Conservation (phyloP, 2,329 filamentous ascomycete genomes). For the Aspergillus jensenii region DNA sequence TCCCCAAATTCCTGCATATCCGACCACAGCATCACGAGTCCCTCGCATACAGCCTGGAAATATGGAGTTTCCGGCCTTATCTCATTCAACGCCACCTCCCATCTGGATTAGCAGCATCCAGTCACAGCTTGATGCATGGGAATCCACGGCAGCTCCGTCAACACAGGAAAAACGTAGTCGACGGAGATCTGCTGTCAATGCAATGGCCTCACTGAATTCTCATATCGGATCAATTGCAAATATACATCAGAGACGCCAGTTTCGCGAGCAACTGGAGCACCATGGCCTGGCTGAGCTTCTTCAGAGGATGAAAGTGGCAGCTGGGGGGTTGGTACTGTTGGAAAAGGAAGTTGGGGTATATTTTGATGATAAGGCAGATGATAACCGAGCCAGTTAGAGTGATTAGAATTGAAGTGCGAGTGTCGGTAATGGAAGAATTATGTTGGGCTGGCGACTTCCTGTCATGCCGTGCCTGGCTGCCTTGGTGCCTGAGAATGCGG, state of each 20-base stretch:
- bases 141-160: background rate
- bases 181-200: background rate
- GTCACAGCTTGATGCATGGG: background rate
- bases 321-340: background rate
- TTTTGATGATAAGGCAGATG: background rate
- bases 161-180: background rate
- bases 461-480: too few species aligned
- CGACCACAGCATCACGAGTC: background rate
- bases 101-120: background rate
- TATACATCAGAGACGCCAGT: background rate
- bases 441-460: too few species aligned
- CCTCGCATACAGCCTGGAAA: background rate
- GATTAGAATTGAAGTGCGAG: too few species aligned
- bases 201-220: background rate
- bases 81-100: background rate
- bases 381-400: background rate
- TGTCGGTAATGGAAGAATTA: too few species aligned
- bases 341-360: background rate
- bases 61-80: background rate
- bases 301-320: background rate
- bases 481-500: too few species aligned
- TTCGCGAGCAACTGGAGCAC: background rate
- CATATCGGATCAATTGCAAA: background rate
- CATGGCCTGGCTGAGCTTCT: background rate
- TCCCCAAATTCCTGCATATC: background rate